Conservation (phyloP, 2,329 filamentous ascomycete genomes). For the Lecanicillium sp. region DNA sequence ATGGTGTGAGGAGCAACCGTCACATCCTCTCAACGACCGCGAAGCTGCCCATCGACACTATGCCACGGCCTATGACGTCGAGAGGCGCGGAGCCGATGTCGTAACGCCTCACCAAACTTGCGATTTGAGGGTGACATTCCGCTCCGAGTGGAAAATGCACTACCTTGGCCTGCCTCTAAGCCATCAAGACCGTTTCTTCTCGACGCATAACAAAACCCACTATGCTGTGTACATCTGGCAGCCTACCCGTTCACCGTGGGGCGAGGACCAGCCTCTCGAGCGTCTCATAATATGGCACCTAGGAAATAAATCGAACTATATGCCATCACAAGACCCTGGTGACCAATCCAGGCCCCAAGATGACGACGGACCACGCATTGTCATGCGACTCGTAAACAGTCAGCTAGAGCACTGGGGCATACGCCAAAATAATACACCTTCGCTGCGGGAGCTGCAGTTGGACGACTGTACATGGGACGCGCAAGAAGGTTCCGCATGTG, state of each 20-base stretch:
- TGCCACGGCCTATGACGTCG: conserved; percentile 50
- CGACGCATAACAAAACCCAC: conserved; percentile 49
- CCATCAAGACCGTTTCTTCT: conserved; percentile 54
- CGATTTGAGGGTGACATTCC: conserved; percentile 37
- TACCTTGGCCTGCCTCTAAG: conserved; percentile 47
- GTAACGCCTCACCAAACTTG: neutral
- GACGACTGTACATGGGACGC: conserved; percentile 33
- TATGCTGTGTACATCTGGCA: conserved; percentile 58
- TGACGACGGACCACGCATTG: conserved; percentile 31
- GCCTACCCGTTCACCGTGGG: conserved; percentile 45
- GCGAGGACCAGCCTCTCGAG: conserved; percentile 50
- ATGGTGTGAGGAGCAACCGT: conserved; percentile 48
- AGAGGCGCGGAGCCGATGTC: conserved; percentile 7
- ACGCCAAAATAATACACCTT: conserved; percentile 42
- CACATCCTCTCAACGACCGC: conserved; percentile 41
- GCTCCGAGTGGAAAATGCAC: conserved; percentile 55
- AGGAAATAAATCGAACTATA: conserved; percentile 36
- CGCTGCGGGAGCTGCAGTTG: conserved; percentile 41
- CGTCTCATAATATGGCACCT: conserved; percentile 54
- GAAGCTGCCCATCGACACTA: conserved; percentile 50
- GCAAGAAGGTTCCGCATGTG: conserved; percentile 15
- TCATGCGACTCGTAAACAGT: conserved; percentile 40
- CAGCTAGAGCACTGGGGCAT: conserved; percentile 46
- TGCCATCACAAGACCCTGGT: conserved; percentile 40
- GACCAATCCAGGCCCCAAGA: conserved; percentile 27